Base-by-base conservation (phyloP, 495 filamentous ascomycete species). In the Lophiostoma macrostomum region DNA sequence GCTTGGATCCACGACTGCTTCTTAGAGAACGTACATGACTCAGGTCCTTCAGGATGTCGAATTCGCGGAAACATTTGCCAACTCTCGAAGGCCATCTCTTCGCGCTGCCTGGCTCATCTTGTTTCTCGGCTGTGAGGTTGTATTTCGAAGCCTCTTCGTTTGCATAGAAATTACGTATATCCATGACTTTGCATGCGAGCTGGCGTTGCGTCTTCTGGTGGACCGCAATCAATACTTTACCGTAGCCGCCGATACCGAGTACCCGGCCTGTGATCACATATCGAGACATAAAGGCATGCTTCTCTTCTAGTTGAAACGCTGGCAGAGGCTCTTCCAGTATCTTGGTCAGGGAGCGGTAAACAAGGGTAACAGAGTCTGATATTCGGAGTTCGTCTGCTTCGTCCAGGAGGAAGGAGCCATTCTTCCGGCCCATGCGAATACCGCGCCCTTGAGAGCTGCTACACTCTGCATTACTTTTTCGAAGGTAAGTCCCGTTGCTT, bases 181-280 rank as follows among this genome's bases (percentile, higher is more conserved):
- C 52, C 16, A 73, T 50, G 22, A 73, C 46, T 45, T 74, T 74
- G 63, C 71, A 74, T 6, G 71, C 72, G 2, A 73, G 25, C 43
- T 74, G 72, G 10, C 60, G 53, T 35, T 65, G 36, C 0, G 64
- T 67, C 37, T 35, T 44, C 13, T 48, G 56, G 24, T 73, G 47
- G 11, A 67, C 31, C 3, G 63, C 69, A 0, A 67, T 50, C 34
- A 68, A 59, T 3, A 74, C 69, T 32, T 47, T 61, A 2, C 67
- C 69, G 28, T 64, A 53, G 13, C 64, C 70, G 11, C 72, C 72
- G 8, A 19, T 24, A 1, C 71, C 72, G 2, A 74, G 60, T 19
- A 53, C 41, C 8, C 67, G 62, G 16, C 45, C 56, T 1, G 56
- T 69, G 14, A 74, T 50, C 3, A 42, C 14, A 53, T 67, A 74